Conservation (phyloP, 495 filamentous ascomycete genomes). For the Aspergillus wentii region DNA sequence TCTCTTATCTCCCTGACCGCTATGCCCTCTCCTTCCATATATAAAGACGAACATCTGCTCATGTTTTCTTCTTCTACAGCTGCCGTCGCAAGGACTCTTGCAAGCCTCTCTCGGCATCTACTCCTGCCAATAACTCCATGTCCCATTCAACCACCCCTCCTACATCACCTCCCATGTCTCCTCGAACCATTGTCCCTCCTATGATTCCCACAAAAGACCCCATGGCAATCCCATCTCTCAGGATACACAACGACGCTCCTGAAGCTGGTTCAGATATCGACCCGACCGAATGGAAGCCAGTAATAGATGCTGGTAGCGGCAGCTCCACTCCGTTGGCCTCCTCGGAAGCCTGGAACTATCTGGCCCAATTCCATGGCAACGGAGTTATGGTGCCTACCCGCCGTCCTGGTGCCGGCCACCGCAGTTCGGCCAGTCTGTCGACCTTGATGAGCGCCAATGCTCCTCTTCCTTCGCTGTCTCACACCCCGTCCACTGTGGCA, state of each 20-base stretch:
- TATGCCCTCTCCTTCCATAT: slow-evolving; percentile 4
- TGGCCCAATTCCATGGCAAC: slow-evolving; percentile 43
- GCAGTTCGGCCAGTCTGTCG: slow-evolving; percentile 31
- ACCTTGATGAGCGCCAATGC: slow-evolving; percentile 22
- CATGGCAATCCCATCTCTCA: slow-evolving; percentile 21
- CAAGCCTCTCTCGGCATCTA: slow-evolving; percentile 42
- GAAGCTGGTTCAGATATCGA: slow-evolving; percentile 48
- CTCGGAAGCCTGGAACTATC: slow-evolving; percentile 45
- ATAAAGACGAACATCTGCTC: slow-evolving; percentile 8
- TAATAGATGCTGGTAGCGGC: slow-evolving; percentile 23
- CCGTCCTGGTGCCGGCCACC: slow-evolving; percentile 19
- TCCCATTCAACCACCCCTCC: slow-evolving; percentile 23
- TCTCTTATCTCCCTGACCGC: slow-evolving; percentile 7
- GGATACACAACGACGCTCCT: slow-evolving; percentile 39
- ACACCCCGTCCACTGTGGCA: slow-evolving; percentile 41
- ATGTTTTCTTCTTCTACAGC: slow-evolving; percentile 22
- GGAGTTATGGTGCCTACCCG: slow-evolving; percentile 19
- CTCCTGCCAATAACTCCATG: slow-evolving; percentile 24
- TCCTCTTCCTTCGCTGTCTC: slow-evolving; percentile 28
- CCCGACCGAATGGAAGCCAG: slow-evolving; percentile 56
- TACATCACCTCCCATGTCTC: slow-evolving; percentile 30
- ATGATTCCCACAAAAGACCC: slow-evolving; percentile 36
- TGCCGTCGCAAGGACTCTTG: slow-evolving; percentile 50
- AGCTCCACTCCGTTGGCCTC: slow-evolving; percentile 21
- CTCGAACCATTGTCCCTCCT: slow-evolving; percentile 39